phyloP scores from a whole-genome alignment of 2,329 filamentous ascomycete genomes.

The Botrytis medusae region DNA sequence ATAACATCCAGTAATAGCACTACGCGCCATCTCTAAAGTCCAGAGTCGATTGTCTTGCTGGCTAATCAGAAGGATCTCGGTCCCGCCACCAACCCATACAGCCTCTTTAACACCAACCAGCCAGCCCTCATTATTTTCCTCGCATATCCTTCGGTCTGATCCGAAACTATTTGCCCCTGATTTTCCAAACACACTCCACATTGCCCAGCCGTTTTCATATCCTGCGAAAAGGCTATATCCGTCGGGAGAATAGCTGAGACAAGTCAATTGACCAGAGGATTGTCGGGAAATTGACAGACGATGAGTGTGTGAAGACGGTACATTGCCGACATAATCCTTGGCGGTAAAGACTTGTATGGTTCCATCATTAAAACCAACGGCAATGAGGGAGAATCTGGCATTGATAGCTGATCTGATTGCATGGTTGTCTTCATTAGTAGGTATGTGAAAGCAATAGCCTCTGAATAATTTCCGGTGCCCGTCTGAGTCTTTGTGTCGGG shows the following conservation, averaged over 20 bases:
- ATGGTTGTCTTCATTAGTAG: constrained; percentile 56
- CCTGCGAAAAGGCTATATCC: constrained; percentile 95
- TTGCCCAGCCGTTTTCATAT: constrained; percentile 89
- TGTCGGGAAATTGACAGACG: constrained; percentile 64
- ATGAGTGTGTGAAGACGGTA: constrained; percentile 81
- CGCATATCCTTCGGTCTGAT: constrained; percentile 62
- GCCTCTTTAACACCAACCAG: constrained; percentile 75
- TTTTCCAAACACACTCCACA: constrained; percentile 97
- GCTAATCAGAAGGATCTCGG: constrained; percentile 75
- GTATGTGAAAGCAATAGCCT: constrained; percentile 86
- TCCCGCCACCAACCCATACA: constrained; percentile 84
- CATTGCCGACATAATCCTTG: constrained; percentile 89
- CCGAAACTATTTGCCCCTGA: constrained; percentile 81
- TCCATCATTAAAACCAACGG: constrained; percentile 78
- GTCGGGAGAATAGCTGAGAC: constrained; percentile 85
- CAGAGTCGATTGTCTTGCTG: constrained; percentile 76
- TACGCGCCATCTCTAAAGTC: constrained; percentile 88
- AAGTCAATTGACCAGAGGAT: constrained; percentile 69
- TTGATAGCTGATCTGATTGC: constrained; percentile 83
- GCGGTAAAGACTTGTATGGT: constrained; percentile 87
- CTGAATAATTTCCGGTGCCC: constrained; percentile 69
- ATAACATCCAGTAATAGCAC: constrained; percentile 89
- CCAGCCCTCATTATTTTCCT: constrained; percentile 76
- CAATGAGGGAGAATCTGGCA: constrained; percentile 89
- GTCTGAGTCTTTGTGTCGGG: constrained; percentile 46